Base-by-base conservation (phyloP, 495 filamentous ascomycete genomes). In the Daldinia vernicosa region DNA sequence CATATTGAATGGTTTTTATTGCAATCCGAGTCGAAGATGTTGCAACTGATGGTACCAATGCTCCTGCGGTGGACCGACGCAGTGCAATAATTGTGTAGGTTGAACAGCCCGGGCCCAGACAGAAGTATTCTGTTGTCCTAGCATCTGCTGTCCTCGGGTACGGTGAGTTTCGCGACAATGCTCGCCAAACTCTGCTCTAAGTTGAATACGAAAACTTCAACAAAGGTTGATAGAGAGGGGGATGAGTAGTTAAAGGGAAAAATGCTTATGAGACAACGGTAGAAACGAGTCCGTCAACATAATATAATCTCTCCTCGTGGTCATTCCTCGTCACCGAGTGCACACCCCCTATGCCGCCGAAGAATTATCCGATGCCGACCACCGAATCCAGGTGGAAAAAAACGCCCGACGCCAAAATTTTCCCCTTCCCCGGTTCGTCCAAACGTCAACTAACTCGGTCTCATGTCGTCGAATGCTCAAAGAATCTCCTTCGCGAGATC, bases 1-100 rank as follows among this genome's bases (percentile, higher is more conserved):
- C 45, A 47, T 52, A 43, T 62, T 66, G 60, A 62, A 57, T 59
- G n/a, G 15, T 43, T 67, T 43, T 67, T 51, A 28, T 37, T 52
- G 60, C 58, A 45, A 63, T 64, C 17, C 60, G 51, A 33, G 35
- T 60, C 26, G 33, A 30, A 28, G 47, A 50, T 45, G 60, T 56
- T 65, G 52, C 24, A 17, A 24, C 50, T 67, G 53, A 57, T 32
- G 28, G 30, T 67, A 54, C 54, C 26, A 32, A 60, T 70, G 75
- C 73, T 77, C 74, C 75, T 77, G 75, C 71, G 32, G 63, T 76
- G 68, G 63, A 70, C 72, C 68, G 74, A 76, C 75, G 75, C 73
- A 74, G 75, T 76, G 75, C 70, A 71, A 51, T 75, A 74, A 32
- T 60, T 28, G 53, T 64, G 55, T 74, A 43, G 28, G 64, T 61